These are phyloP conservation scores for Metschnikowia colocasiae DNA, from an alignment of 805 yeast species.

Conservation along the genomic window DNA sequence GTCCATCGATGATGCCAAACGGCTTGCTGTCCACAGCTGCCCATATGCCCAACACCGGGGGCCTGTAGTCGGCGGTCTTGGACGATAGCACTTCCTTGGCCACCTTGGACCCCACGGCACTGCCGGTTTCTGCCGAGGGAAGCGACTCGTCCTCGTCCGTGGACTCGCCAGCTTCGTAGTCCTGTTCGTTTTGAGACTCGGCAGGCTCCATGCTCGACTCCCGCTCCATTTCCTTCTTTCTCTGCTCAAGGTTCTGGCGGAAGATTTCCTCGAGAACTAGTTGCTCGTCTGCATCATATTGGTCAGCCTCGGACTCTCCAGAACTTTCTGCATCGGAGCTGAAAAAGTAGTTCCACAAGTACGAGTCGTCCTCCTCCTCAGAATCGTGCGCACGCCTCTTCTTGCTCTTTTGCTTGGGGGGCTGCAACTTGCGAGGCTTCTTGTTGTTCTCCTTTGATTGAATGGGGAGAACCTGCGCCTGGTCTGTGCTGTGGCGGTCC, in stretches of 20 bases:
- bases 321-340: conserved; percentile 37
- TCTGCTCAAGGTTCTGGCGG: conserved; percentile 22
- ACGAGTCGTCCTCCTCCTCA: conserved; percentile 62
- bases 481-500: conserved; percentile 9
- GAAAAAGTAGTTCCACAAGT: conserved; percentile 73
- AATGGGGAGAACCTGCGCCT: conserved; percentile 6
- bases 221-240: conserved; percentile 12
- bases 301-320: conserved; percentile 22
- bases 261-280: conserved; percentile 23
- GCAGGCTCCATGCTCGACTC: conserved; percentile 16
- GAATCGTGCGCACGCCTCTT: conserved; percentile 25
- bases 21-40: conserved; percentile 74
- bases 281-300: conserved; percentile 22
- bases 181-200: conserved; percentile 35
- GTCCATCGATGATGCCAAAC: conserved; percentile 91
- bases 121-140: conserved; percentile 61
- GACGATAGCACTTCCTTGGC: conserved; percentile 92
- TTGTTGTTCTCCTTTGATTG: conserved; percentile 9
- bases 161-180: conserved; percentile 71
- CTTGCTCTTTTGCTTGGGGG: conserved; percentile 10
- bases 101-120: conserved; percentile 63
- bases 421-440: conserved; percentile 11
- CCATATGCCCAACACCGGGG: conserved; percentile 94
- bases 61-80: conserved; percentile 77
- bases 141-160: conserved; percentile 89